phyloP scores from a whole-genome alignment of 805 yeast species.

The Candida cerambycidarum region DNA sequence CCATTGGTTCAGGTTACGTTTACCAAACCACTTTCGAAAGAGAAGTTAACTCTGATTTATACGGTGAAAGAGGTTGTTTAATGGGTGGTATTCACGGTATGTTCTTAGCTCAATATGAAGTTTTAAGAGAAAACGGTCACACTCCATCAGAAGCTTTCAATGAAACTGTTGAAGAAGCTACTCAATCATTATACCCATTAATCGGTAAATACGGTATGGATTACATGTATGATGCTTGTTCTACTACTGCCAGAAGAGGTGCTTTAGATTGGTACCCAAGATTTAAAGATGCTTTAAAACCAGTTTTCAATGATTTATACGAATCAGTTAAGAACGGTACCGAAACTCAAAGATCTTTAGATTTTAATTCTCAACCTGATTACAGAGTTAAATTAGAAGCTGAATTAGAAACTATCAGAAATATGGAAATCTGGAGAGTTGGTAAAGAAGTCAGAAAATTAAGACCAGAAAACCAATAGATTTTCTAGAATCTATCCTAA shows the following conservation, averaged over 20 bases:
- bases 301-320: conserved; percentile 95
- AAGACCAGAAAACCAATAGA: conserved; percentile 97
- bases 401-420: conserved; percentile 91
- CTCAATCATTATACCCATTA: conserved; percentile 98
- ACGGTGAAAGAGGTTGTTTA: conserved; percentile 99
- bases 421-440: conserved; percentile 99
- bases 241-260: conserved; percentile 99
- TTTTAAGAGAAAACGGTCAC: conserved; percentile 99
- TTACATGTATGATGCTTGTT: conserved; percentile 99
- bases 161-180: conserved; percentile 99
- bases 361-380: conserved; percentile 97
- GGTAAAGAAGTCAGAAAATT: conserved; percentile 99
- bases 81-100: conserved; percentile 99
- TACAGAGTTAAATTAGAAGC: conserved; percentile 95
- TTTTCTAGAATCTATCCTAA: no score
- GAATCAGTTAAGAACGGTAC: conserved; percentile 92
- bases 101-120: conserved; percentile 99
- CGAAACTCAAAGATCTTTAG: conserved; percentile 97
- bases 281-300: conserved; percentile 98
- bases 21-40: conserved; percentile 99
- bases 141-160: conserved; percentile 99
- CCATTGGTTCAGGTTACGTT: conserved; percentile 99
- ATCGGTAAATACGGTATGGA: conserved; percentile 99
- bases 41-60: conserved; percentile 98
- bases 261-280: conserved; percentile 99